Conservation (phyloP, 2,329 filamentous ascomycete genomes). For the Sporothrix variecibatus region DNA sequence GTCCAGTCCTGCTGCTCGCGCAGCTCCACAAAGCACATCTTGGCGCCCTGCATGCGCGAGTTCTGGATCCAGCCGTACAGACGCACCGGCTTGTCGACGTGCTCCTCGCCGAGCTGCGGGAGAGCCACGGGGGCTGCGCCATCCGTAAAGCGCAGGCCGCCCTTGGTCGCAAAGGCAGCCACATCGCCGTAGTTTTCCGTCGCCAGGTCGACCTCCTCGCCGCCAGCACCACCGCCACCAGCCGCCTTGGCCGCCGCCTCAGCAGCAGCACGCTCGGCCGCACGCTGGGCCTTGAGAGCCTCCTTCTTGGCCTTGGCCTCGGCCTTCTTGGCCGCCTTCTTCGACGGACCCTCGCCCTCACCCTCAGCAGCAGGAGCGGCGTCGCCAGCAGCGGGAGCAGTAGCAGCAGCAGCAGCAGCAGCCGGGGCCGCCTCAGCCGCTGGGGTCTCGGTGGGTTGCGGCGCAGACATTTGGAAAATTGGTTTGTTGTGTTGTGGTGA, state of each 20-base stretch:
- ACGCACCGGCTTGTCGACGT: slow-evolving; percentile 70
- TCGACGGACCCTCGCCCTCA: slow-evolving; percentile 56
- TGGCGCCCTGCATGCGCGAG: slow-evolving; percentile 81
- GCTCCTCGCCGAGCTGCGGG: slow-evolving; percentile 61
- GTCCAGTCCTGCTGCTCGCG: slow-evolving; percentile 73
- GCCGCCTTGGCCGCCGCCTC: slow-evolving; percentile 56
- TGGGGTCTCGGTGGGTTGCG: slow-evolving; percentile 21
- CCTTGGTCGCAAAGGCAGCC: slow-evolving; percentile 40
- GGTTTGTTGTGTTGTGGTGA: background rate
- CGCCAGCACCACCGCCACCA: slow-evolving; percentile 62
- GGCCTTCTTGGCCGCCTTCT: slow-evolving; percentile 83
- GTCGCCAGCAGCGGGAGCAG: slow-evolving; percentile 1
- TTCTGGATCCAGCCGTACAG: slow-evolving; percentile 85
- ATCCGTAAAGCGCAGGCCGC: slow-evolving; percentile 53
- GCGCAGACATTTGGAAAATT: slow-evolving; percentile 23
- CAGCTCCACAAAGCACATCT: slow-evolving; percentile 88
- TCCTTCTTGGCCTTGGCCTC: slow-evolving; percentile 87
- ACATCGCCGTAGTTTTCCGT: slow-evolving; percentile 74
- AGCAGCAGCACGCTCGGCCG: slow-evolving; percentile 74
- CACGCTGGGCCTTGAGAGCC: slow-evolving; percentile 71
- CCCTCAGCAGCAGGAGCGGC: slow-evolving; percentile 39
- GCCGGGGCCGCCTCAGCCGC: slow-evolving; percentile 18
- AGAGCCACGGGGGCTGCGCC: slow-evolving; percentile 62
- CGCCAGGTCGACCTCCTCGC: slow-evolving; percentile 65
- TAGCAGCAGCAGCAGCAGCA: background rate